These are phyloP conservation scores for Haberlea rhodopensis DNA, from an alignment of 257 asterid genomes.

Conservation along the genomic window DNA sequence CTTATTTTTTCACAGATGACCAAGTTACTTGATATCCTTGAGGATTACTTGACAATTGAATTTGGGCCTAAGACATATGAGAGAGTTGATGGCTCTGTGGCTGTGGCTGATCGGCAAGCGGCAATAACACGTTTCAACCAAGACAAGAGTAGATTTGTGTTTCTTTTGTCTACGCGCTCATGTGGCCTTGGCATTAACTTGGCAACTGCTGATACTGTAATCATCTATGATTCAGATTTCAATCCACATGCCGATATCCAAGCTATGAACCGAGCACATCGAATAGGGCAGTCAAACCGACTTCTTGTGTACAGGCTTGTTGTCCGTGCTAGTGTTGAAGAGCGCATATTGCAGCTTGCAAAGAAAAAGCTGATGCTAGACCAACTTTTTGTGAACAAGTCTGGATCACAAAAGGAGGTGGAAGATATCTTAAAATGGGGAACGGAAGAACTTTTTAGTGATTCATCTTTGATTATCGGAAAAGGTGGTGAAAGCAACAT, in stretches of 20 bases:
- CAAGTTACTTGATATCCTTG: conserved; percentile 88
- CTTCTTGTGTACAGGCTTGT: conserved; percentile 95
- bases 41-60: conserved; percentile 85
- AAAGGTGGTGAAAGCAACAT: conserved; percentile 57
- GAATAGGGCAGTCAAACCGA: conserved; percentile 92
- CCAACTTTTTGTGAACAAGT: conserved; percentile 90
- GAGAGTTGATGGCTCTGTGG: conserved; percentile 98
- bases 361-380: conserved; percentile 97
- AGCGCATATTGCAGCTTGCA: conserved; percentile 97
- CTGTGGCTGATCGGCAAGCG: conserved; percentile 82
- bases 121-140: conserved; percentile 95
- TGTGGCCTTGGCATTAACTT: conserved; percentile 99
- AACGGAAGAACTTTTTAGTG: conserved; percentile 91
- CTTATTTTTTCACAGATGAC: conserved; percentile 98
- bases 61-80: conserved; percentile 89
- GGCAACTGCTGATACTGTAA: conserved; percentile 98
- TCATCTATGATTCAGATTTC: conserved; percentile 95
- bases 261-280: conserved; percentile 98
- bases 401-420: conserved; percentile 94
- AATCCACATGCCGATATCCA: conserved; percentile 99
- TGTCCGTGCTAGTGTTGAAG: conserved; percentile 99
- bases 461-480: conserved; percentile 45
- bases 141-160: conserved; percentile 88
- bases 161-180: conserved; percentile 90
- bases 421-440: conserved; percentile 98